Percentiles rank a stretch among this genome's conserved stretches.
These are phyloP conservation scores for Beauveria varroae DNA, from an alignment of 2,329 filamentous ascomycete genomes.

Conservation along the genomic window DNA sequence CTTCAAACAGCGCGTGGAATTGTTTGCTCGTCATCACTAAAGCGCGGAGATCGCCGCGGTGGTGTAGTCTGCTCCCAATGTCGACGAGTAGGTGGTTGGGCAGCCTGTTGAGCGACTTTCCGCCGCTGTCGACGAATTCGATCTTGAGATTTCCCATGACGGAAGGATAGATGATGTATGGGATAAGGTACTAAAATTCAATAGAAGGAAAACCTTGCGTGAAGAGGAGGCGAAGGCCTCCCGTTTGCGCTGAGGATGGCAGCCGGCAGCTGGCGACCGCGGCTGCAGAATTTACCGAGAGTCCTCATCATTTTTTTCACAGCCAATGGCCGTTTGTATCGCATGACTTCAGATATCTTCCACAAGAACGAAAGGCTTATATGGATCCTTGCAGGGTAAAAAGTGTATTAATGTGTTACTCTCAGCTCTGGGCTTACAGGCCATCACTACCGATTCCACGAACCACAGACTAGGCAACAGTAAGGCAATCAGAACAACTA, in stretches of 20 bases:
- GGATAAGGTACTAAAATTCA: neutral
- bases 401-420: too few species aligned
- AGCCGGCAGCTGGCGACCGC: neutral
- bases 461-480: too few species aligned
- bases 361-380: too few species aligned
- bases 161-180: too few species aligned
- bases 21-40: neutral
- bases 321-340: too few species aligned
- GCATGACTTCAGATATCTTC: too few species aligned
- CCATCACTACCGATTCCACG: too few species aligned
- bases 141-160: neutral
- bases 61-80: neutral
- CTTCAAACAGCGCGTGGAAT: neutral
- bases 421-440: too few species aligned
- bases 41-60: neutral
- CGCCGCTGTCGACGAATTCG: neutral
- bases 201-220: neutral
- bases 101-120: neutral
- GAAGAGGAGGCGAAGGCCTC: too few species aligned
- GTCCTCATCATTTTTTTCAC: neutral
- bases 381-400: too few species aligned
- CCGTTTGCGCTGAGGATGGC: neutral
- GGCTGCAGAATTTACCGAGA: neutral
- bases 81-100: neutral
- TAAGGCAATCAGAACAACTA: too few species aligned